Conservation (phyloP, 495 filamentous ascomycete genomes). For the Chaetomium cochliodes region DNA sequence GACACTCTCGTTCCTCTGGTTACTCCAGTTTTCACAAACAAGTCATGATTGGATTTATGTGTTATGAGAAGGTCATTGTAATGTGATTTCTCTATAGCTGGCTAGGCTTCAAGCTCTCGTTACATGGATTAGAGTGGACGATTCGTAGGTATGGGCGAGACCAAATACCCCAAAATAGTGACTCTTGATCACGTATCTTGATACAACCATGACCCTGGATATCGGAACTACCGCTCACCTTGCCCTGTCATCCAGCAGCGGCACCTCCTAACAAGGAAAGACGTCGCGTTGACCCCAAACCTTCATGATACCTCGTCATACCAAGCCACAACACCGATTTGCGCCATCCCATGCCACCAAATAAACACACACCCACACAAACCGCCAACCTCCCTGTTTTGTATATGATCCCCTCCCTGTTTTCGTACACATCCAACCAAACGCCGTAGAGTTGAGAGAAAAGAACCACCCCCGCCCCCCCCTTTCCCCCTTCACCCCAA, state of each 20-base stretch:
- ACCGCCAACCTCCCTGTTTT: background rate
- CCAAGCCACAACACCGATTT: conserved; percentile 2
- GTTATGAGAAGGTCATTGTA: no score
- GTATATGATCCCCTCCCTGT: background rate
- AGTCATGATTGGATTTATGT: no score
- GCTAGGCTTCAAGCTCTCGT: no score
- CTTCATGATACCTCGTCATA: background rate
- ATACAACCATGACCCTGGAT: conserved; percentile 10
- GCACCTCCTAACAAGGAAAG: background rate
- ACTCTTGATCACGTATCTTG: background rate
- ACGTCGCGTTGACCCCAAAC: background rate
- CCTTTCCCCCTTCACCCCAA: background rate
- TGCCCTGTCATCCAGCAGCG: conserved; percentile 2
- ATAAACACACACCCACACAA: background rate
- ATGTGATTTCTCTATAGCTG: background rate
- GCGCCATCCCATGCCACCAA: conserved; percentile 12
- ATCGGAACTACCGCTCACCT: background rate
- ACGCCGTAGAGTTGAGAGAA: background rate
- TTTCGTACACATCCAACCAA: conserved; percentile 3
- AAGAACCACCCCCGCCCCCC: background rate
- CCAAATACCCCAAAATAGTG: background rate
- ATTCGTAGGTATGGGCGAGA: background rate
- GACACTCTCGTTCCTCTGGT: background rate
- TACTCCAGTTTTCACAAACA: background rate
- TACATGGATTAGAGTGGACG: no score